A percentile compares a stretch with the other conserved stretches of the same genome.
Evolutionary conservation across 805 yeast genomes (phyloP).

Genomic region (Isabelozyma heimii): DNA sequence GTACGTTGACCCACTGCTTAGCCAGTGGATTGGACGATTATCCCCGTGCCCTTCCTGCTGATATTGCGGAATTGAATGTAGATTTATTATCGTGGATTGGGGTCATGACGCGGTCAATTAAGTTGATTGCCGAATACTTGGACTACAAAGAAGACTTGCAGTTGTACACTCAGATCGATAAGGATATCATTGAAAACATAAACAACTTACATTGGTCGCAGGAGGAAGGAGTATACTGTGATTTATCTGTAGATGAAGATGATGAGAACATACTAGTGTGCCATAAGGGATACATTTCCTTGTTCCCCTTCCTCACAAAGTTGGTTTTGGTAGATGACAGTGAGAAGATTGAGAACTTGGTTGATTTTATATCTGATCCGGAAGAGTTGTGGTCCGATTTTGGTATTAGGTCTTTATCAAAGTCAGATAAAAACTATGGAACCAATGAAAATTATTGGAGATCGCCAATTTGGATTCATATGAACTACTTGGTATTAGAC

Average conservation of each 20-base stretch:
- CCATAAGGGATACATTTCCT: slow-evolving; percentile 82
- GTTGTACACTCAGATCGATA: slow-evolving; percentile 52
- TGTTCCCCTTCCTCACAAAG: slow-evolving; percentile 80
- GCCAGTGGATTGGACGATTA: slow-evolving; percentile 96
- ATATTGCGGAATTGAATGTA: slow-evolving; percentile 84
- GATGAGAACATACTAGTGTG: slow-evolving; percentile 72
- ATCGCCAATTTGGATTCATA: slow-evolving; percentile 89
- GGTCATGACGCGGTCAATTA: slow-evolving; percentile 82
- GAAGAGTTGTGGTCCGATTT: slow-evolving; percentile 71
- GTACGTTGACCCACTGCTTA: slow-evolving; percentile 78
- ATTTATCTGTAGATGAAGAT: slow-evolving; percentile 69
- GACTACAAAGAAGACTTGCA: slow-evolving; percentile 57
- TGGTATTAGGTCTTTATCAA: slow-evolving; percentile 82
- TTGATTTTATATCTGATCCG: slow-evolving; percentile 64
- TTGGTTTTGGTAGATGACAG: slow-evolving; percentile 48
- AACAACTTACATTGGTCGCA: slow-evolving; percentile 81
- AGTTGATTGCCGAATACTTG: slow-evolving; percentile 62
- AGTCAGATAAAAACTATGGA: slow-evolving; percentile 60
- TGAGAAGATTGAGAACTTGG: slow-evolving; percentile 47
- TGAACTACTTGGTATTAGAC: slow-evolving; percentile 80
- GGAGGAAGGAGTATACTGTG: slow-evolving; percentile 69
- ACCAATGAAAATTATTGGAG: slow-evolving; percentile 94
- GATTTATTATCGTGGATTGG: slow-evolving; percentile 94
- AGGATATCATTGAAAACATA: slow-evolving; percentile 59
- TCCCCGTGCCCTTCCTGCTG: slow-evolving; percentile 81